Evolutionary conservation across 2,329 filamentous ascomycete genomes (phyloP), one percentile per base, ranked within the genome.

Genomic region (Colletotrichum lindemuthianum): DNA sequence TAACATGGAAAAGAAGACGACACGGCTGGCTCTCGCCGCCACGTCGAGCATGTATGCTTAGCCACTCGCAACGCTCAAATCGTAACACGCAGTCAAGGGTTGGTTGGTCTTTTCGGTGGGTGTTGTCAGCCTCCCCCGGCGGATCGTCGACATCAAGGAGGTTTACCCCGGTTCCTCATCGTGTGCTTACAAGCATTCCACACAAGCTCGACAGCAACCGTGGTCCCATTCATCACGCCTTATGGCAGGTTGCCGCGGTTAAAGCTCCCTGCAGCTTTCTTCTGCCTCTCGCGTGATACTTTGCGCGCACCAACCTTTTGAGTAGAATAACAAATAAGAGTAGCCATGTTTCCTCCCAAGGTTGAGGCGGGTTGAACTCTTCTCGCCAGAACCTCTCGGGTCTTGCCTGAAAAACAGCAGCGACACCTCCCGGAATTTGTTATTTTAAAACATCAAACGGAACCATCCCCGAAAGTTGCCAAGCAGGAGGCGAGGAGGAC

Each of bases 11-110:
- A 51, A 40, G 58, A 56, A 16, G 58, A 24, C 47, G 37, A 34
- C 61, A 45, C 36, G 40, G 36, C 15, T 53, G 32, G 45, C 40
- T 40, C 13, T 51, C 44, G 15, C 16, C 36, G 36, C 43, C 43
- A 50, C 59, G 44, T 52, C 40, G 51, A 16, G 16, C 15, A 13
- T 51, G 33, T 32, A 24, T 48, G 40, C 49, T 43, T 39, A 56
- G 58, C 51, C 61, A 61, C 61, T 65, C 61, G 61, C 61, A 65
- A 61, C 61, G 24, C 58, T 7, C 39, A 57, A 52, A 56, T 65
- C 40, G 45, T 47, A 50, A 52, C 40, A 39, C 39, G 39, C 50
- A 13, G 33, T 36, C 10, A 37, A 51, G 32, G 52, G 47, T 24
- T 1, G 52, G 47, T 24, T 1, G 24, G 5, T 24, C 24, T 24